These are phyloP conservation scores for Phytopythium litorale DNA, from an alignment of 352 stramenopile genomes.

Conservation along the genomic window DNA sequence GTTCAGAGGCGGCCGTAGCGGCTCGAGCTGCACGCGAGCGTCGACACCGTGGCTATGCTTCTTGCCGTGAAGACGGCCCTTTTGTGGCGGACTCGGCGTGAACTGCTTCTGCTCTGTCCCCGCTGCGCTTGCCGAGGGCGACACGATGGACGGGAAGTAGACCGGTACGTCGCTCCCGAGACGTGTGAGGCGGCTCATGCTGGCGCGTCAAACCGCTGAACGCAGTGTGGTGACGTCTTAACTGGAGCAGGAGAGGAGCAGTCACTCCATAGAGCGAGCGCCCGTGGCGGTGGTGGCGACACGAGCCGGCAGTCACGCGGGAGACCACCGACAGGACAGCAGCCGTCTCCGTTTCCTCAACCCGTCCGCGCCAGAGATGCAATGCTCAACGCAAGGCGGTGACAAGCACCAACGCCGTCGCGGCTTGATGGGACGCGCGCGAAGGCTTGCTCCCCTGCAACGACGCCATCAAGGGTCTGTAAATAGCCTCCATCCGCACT, in stretches of 20 bases:
- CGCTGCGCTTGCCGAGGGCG: constrained; percentile 9
- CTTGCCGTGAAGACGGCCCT: constrained; percentile 43
- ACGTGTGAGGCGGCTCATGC: constrained; percentile 32
- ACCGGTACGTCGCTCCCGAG: constrained; percentile 35
- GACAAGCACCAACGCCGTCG: too few relatives aligned
- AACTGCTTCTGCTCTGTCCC: constrained; percentile 24
- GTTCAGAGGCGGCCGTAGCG: constrained; percentile 32
- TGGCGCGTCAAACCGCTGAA: neutral
- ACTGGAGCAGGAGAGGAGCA: constrained; percentile 1
- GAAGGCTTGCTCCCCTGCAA: too few relatives aligned
- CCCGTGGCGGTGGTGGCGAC: neutral
- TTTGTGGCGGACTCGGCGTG: constrained; percentile 54
- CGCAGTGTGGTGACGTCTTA: neutral
- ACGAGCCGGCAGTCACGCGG: neutral
- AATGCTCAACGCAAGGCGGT: too few relatives aligned
- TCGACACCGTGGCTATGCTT: constrained; percentile 45
- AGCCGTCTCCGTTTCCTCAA: neutral
- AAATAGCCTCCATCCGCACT: too few relatives aligned
- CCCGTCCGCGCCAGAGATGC: neutral
- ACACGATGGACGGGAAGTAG: constrained; percentile 52
- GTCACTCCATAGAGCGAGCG: neutral
- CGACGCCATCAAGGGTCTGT: too few relatives aligned
- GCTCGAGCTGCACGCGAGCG: constrained; percentile 61
- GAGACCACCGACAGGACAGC: neutral
- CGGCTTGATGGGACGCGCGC: too few relatives aligned